Percentiles rank a stretch among this genome's conserved stretches.
Conservation (phyloP, 495 filamentous ascomycete species). For the Penicillium subrubescens region DNA sequence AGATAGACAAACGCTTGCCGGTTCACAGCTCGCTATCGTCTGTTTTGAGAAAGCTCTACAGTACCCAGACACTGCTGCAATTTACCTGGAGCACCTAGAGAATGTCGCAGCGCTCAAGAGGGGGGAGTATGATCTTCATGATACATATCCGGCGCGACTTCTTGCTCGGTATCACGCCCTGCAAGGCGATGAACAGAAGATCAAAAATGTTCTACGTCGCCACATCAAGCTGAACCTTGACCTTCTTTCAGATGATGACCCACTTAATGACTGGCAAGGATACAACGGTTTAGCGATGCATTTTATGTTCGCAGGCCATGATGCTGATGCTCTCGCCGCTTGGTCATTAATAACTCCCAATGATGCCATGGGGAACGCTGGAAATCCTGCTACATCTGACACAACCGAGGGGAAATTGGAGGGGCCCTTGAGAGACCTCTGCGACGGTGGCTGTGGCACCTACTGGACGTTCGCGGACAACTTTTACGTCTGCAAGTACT, state of each 20-base stretch:
- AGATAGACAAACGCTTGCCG: too few species aligned
- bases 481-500: conserved; percentile 41
- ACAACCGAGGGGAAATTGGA: too few species aligned
- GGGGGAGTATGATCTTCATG: too few species aligned
- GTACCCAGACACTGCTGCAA: too few species aligned
- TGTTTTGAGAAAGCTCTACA: too few species aligned
- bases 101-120: too few species aligned
- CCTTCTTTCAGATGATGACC: conserved; percentile 46
- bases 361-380: not conserved
- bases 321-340: conserved; percentile 19
- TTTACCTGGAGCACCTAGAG: too few species aligned
- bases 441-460: conserved; percentile 28
- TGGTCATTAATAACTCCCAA: conserved; percentile 22
- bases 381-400: conserved; percentile 4
- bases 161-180: conserved; percentile 34
- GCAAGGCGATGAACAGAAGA: conserved; percentile 25
- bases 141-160: conserved; percentile 7
- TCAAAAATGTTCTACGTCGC: conserved; percentile 28
- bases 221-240: conserved; percentile 39
- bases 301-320: conserved; percentile 21
- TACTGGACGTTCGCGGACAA: conserved; percentile 29
- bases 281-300: conserved; percentile 30
- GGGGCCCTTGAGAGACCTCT: conserved; percentile 11
- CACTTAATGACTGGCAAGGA: conserved; percentile 43
- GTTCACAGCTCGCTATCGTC: too few species aligned